Percentiles rank a stretch among this genome's conserved stretches.
phyloP scores from a whole-genome alignment of 202 grass and related monocot genomes.

The Digitaria exilis region DNA sequence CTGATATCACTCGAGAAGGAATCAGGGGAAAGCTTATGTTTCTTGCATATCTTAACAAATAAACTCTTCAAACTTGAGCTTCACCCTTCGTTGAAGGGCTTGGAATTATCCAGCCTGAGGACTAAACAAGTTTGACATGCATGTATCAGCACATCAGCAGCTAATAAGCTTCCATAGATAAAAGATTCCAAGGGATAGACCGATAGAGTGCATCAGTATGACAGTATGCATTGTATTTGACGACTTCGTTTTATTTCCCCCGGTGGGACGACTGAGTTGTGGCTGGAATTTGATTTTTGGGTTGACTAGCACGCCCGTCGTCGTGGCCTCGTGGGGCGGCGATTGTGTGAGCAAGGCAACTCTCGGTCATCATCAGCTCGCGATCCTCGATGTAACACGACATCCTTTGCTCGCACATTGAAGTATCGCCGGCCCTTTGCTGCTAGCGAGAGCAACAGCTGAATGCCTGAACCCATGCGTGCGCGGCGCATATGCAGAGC shows the following conservation, averaged over 20 bases:
- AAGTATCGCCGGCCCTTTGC: conserved; percentile 22
- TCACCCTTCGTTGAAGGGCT: too few relatives aligned
- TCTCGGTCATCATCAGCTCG: neutral
- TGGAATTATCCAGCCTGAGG: too few relatives aligned
- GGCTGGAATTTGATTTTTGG: neutral
- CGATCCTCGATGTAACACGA: neutral
- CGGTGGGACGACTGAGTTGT: neutral
- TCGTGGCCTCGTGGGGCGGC: conserved; percentile 8
- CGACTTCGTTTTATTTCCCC: neutral
- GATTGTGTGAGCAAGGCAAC: neutral
- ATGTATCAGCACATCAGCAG: neutral
- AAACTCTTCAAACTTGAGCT: too few relatives aligned
- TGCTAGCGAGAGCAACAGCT: conserved; percentile 6
- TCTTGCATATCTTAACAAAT: too few relatives aligned
- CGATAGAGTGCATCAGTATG: neutral
- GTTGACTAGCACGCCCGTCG: conserved; percentile 11
- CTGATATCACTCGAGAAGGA: too few relatives aligned
- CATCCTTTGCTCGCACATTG: conserved; percentile 19
- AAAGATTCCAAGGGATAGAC: neutral
- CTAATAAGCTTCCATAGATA: too few relatives aligned
- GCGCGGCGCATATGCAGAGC: neutral
- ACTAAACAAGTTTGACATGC: neutral
- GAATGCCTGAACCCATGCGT: neutral
- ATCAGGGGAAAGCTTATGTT: too few relatives aligned
- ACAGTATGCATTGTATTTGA: neutral